Conservation (phyloP, 2,329 filamentous ascomycete species). For the Paraconiothyrium brasiliense region DNA sequence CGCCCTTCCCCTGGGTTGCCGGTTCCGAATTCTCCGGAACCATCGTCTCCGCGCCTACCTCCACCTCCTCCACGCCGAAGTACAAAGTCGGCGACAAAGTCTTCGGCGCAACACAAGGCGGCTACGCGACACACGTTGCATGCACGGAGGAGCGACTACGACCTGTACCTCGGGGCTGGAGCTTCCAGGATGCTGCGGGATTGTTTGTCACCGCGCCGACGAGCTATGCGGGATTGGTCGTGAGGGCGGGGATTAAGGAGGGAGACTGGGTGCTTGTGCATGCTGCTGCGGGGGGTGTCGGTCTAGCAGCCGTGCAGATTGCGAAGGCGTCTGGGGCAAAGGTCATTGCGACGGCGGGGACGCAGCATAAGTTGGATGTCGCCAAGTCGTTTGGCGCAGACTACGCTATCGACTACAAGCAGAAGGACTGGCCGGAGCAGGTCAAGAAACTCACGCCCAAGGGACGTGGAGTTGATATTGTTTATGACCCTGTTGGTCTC, state of each 20-base stretch:
- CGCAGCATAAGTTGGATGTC: constrained; percentile 79
- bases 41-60: constrained; percentile 72
- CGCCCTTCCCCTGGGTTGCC: constrained; percentile 85
- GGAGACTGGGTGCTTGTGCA: constrained; percentile 89
- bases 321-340: constrained; percentile 91
- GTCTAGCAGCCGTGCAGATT: constrained; percentile 89
- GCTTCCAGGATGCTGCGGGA: constrained; percentile 83
- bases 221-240: constrained; percentile 83
- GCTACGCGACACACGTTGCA: constrained; percentile 80
- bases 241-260: constrained; percentile 76
- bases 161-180: constrained; percentile 82
- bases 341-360: constrained; percentile 92
- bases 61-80: constrained; percentile 56
- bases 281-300: constrained; percentile 91
- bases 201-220: constrained; percentile 93
- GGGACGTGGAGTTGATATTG: constrained; percentile 82
- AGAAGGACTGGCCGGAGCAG: constrained; percentile 68
- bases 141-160: constrained; percentile 73
- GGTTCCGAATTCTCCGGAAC: constrained; percentile 88
- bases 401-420: constrained; percentile 79
- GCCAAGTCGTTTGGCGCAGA: constrained; percentile 86
- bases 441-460: constrained; percentile 82
- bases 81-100: constrained; percentile 83
- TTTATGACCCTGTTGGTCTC: constrained; percentile 92
- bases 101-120: constrained; percentile 87